Base-by-base conservation (phyloP, 225 moss, liverwort and hornwort genomes). In the Asterella californica region DNA sequence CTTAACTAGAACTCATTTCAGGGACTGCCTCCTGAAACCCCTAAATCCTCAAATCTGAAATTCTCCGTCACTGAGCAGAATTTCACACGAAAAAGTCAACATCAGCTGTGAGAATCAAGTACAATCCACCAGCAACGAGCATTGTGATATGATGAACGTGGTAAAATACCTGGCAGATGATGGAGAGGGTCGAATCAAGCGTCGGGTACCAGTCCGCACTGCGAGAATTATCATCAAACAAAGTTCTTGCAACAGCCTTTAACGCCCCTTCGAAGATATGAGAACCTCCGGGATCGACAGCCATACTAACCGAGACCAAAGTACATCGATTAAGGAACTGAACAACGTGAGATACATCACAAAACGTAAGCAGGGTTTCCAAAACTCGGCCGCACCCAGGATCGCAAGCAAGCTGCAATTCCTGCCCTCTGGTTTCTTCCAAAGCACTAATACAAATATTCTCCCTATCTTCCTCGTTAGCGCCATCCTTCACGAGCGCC, bases 381-480 rank as follows among this genome's bases (percentile, higher is more conserved):
- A 99, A 74, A 27, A 91, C 90, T 45, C 99, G 85, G 30, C 94
- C 92, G 76, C 99, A 99, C 0, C 91, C 86, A 21, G 92, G 86
- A 83, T 95, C 89, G 54, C 94, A 99, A 2, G 99, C 89, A 81
- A 99, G 85, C 83, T 90, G 93, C 76, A 95, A 87, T 81, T 94
- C 99, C 88, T 95, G 89, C 42, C 95, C 95, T n/a, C 82, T 80
- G 12, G 92, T 87, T 82, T 99, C 99, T 47, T 92, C 93, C 34
- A 99, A 84, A 6, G 99, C 99, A 77, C 91, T 93, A 1, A 85
- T 88, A 75, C 91, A 93, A 33, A 99, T 87, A 62, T 83, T 83
- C 33, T 85, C 90, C 46, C 90, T 90, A 77, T 89, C 90, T 71
- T 87, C 87, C 3, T 79, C 89, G 3, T 90, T 90, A 2, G 83